Conservation (phyloP, 192 early-diverging fungal species). For the Entophlyctis luteolus region DNA sequence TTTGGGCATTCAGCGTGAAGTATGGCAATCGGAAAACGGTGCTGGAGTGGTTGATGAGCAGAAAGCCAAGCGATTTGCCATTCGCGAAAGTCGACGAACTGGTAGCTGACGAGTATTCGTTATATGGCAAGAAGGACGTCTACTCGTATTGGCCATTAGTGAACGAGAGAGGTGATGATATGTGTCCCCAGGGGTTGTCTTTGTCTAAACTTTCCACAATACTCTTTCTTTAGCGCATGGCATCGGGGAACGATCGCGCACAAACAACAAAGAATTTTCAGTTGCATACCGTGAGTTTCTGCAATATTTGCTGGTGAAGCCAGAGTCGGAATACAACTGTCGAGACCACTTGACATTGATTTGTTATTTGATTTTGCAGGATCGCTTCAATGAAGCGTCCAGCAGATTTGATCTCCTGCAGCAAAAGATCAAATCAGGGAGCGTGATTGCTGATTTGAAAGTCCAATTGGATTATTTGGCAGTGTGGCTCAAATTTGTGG, state of each 20-base stretch:
- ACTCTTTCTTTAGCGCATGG: conserved; percentile 1
- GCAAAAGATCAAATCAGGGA: neutral
- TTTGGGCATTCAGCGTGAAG: conserved; percentile 18
- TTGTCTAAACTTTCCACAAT: neutral
- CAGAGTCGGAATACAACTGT: neutral
- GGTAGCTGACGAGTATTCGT: conserved; percentile 1
- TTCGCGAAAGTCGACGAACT: neutral
- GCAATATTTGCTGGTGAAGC: conserved; percentile 10
- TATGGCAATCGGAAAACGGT: neutral
- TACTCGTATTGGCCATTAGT: conserved; percentile 20
- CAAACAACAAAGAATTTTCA: conserved; percentile 13
- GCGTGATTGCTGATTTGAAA: neutral
- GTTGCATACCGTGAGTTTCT: conserved; percentile 13
- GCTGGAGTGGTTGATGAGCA: conserved; percentile 2
- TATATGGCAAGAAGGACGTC: neutral
- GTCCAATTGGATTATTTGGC: conserved; percentile 18
- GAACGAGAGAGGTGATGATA: conserved; percentile 14
- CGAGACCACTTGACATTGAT: conserved; percentile 10
- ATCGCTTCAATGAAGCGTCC: conserved; percentile 12
- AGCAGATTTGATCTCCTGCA: neutral
- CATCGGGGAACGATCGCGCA: conserved; percentile 9
- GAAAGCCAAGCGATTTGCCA: neutral
- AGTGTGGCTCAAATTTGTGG: conserved; percentile 18
- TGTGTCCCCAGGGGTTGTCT: neutral
- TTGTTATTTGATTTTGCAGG: conserved; percentile 19